phyloP scores from a whole-genome alignment of 192 early-diverging fungal genomes.

The Coemansia sp. region DNA sequence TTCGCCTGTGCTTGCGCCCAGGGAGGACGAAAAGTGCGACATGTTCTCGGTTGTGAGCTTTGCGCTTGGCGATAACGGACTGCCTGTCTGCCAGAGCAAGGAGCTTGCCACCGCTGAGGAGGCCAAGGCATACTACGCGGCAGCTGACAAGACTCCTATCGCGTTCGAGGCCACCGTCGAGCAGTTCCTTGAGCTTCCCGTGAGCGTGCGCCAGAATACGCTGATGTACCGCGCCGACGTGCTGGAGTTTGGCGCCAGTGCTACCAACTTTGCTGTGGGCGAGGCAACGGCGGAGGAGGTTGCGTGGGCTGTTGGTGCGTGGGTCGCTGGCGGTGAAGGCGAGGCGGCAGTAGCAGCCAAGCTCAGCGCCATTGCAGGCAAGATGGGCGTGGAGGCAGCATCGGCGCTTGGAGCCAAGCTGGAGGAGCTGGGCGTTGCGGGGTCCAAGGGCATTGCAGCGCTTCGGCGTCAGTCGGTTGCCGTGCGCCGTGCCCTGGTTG shows the following conservation, averaged over 20 bases:
- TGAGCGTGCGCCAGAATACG: constrained; percentile 12
- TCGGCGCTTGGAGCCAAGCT: constrained; percentile 12
- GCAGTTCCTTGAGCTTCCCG: constrained; percentile 22
- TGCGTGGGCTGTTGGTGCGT: constrained; percentile 34
- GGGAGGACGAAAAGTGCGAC: neutral
- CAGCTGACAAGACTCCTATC: constrained; percentile 15
- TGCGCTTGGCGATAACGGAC: constrained; percentile 2
- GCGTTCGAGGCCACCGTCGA: constrained; percentile 38
- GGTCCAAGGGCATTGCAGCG: constrained; percentile 15
- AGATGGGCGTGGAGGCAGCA: constrained; percentile 25
- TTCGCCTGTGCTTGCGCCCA: constrained; percentile 12
- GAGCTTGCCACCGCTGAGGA: constrained; percentile 7
- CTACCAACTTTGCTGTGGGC: constrained; percentile 23
- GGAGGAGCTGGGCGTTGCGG: constrained; percentile 15
- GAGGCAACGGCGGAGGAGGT: constrained; percentile 27
- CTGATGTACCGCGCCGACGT: constrained; percentile 27
- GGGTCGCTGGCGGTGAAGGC: constrained; percentile 8
- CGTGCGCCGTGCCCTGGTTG: constrained; percentile 29
- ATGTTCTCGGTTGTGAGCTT: constrained; percentile 9
- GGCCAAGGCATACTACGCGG: constrained; percentile 18
- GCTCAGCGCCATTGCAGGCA: constrained; percentile 17
- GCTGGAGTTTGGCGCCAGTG: constrained; percentile 20
- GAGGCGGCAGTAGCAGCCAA: constrained; percentile 10
- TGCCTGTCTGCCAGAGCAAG: neutral
- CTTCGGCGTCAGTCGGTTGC: constrained; percentile 21